phyloP scores from a whole-genome alignment of 2,329 filamentous ascomycete species.

The Trichoderma pleuroti region DNA sequence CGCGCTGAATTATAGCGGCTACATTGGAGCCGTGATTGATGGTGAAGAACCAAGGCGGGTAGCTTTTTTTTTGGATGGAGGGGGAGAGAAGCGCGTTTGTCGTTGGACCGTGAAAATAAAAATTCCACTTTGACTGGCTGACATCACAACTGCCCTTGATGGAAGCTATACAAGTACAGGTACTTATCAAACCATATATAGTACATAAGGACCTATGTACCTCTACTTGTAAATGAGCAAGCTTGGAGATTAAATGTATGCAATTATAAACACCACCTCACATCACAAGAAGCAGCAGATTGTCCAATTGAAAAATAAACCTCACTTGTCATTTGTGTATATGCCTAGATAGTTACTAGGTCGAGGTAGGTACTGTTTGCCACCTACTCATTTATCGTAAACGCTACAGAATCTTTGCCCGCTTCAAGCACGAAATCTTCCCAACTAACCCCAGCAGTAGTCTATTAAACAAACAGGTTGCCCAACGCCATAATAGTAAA shows the following conservation, averaged over 20 bases:
- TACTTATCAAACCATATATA: accelerated
- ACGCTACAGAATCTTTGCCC: constrained; percentile 3
- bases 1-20: neutral
- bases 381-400: constrained; percentile 13
- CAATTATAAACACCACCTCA: neutral
- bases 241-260: neutral
- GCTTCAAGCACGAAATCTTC: constrained; percentile 1
- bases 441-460: neutral
- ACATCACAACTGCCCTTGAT: neutral
- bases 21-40: constrained; percentile 5
- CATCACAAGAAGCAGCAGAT: neutral
- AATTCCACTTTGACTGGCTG: neutral
- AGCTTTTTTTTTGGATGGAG: neutral
- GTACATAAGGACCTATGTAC: accelerated
- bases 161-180: neutral
- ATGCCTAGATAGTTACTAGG: neutral
- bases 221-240: neutral
- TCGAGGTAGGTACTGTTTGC: neutral
- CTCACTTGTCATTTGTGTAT: neutral
- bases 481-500: neutral
- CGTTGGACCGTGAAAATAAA: neutral
- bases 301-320: neutral
- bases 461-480: constrained; percentile 7
- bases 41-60: neutral
- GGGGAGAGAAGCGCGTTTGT: constrained; percentile 14